Percentiles rank a stretch among this genome's conserved stretches.
Conservation (phyloP, 805 yeast species). For the Phaffomyces antillensis region DNA sequence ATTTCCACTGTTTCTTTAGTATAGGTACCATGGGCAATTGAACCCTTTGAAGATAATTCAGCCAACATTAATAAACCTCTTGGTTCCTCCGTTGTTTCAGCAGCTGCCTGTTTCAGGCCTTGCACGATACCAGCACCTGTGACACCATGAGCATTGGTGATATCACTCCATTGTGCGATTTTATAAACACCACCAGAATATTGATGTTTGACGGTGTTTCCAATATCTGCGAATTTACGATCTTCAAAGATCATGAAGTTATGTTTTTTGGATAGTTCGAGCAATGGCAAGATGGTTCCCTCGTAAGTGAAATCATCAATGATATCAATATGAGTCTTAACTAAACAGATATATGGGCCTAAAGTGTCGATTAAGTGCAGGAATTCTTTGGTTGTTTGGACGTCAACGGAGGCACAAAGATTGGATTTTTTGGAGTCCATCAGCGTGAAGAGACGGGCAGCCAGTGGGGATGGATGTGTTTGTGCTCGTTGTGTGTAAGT, state of each 20-base stretch:
- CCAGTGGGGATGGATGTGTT: slow-evolving; percentile 71
- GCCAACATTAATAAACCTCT: slow-evolving; percentile 93
- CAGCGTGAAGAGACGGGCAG: slow-evolving; percentile 59
- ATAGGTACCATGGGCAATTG: slow-evolving; percentile 89
- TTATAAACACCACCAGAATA: slow-evolving; percentile 84
- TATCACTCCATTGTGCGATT: slow-evolving; percentile 93
- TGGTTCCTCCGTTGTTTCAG: slow-evolving; percentile 62
- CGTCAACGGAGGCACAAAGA: slow-evolving; percentile 92
- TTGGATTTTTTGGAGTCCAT: slow-evolving; percentile 81
- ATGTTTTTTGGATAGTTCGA: slow-evolving; percentile 69
- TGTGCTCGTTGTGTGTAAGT: slow-evolving; percentile 62
- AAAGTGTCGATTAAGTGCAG: slow-evolving; percentile 64
- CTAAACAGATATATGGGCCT: slow-evolving; percentile 88
- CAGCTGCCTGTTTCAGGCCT: slow-evolving; percentile 78
- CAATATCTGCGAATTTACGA: slow-evolving; percentile 97
- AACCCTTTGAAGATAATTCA: slow-evolving; percentile 89
- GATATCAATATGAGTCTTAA: slow-evolving; percentile 93
- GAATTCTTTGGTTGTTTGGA: slow-evolving; percentile 71
- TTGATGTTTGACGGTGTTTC: slow-evolving; percentile 93
- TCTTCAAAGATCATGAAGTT: slow-evolving; percentile 92
- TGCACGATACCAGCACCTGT: slow-evolving; percentile 91
- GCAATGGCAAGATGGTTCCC: slow-evolving; percentile 67
- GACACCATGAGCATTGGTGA: slow-evolving; percentile 95
- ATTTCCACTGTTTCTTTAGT: slow-evolving; percentile 83
- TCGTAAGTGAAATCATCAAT: slow-evolving; percentile 84